Evolutionary conservation across 2,329 filamentous ascomycete genomes (phyloP), one percentile per base, ranked within the genome.

Genomic region (Colletotrichum phormii): DNA sequence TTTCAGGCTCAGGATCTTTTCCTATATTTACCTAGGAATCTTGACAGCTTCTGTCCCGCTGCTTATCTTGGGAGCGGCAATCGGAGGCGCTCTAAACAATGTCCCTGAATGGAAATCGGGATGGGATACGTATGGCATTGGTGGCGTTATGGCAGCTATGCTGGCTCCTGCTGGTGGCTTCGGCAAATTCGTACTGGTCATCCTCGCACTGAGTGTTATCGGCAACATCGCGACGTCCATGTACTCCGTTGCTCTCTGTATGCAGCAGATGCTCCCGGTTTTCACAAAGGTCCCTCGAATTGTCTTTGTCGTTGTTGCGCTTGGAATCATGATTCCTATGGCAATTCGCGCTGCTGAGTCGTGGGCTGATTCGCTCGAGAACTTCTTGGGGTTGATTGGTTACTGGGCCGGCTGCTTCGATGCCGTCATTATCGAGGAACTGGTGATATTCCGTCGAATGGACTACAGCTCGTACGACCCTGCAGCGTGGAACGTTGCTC

Each of bases 21-120:
- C 81, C 1, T 88, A 87, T 76, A 85, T 86, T 54, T 91, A 89
- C 76, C 66, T 84, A 0, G 89, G 89, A 11, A 82, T 91, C 5
- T 80, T 86, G 12, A 72, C 57, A 9, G 62, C 71, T 8, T 73
- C 71, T 4, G 67, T 80, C 22, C 84, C 82, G 8, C 75, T 79
- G 73, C 80, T 80, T 72, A 81, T 77, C 76, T 84, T 80, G 77
- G 84, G 85, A 71, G 84, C 72, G 76, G 85, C 77, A 72, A 86
- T 81, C 49, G 80, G 80, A 7, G 80, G 80, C 22, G 79, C 80
- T 3, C 66, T 81, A 4, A 78, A 79, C 0, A 80, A 80, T 29
- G 74, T 77, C 11, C 76, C 78, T 13, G 67, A 78, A 9, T 81
- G 80, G 80, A 76, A 79, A 62, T 67, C 67, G 7, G 78, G 77